Conservation (phyloP, 441 rosid species). For the Biscutella auriculata region DNA sequence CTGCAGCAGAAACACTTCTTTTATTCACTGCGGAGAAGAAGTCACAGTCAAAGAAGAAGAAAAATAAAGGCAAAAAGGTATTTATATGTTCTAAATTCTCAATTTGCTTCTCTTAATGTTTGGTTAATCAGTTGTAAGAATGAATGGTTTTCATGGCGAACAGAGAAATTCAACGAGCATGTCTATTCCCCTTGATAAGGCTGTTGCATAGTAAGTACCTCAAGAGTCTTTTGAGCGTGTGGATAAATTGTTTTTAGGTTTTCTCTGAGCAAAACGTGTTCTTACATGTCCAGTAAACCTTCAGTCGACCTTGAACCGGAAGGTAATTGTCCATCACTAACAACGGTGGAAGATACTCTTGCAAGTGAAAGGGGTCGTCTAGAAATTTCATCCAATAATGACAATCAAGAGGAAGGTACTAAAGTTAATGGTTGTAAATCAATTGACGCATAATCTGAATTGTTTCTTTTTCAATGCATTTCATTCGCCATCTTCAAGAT, state of each 20-base stretch:
- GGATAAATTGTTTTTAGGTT: neutral
- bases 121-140: neutral
- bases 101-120: neutral
- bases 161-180: constrained; percentile 3
- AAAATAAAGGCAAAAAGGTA: neutral
- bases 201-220: constrained; percentile 3
- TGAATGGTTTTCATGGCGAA: neutral
- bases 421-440: neutral
- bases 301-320: neutral
- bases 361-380: neutral
- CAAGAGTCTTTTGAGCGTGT: neutral
- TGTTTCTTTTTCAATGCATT: neutral
- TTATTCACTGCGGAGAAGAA: too few relatives aligned
- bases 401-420: constrained; percentile 4
- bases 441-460: neutral
- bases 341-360: neutral
- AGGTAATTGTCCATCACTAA: neutral
- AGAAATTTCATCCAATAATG: constrained; percentile 1
- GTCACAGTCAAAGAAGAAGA: neutral
- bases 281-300: neutral
- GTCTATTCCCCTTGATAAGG: neutral
- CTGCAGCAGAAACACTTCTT: too few relatives aligned
- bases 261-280: neutral
- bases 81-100: neutral
- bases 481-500: neutral